phyloP scores from a whole-genome alignment of 371 early-diverging fungal species.

The Rhizopus arrhizus region DNA sequence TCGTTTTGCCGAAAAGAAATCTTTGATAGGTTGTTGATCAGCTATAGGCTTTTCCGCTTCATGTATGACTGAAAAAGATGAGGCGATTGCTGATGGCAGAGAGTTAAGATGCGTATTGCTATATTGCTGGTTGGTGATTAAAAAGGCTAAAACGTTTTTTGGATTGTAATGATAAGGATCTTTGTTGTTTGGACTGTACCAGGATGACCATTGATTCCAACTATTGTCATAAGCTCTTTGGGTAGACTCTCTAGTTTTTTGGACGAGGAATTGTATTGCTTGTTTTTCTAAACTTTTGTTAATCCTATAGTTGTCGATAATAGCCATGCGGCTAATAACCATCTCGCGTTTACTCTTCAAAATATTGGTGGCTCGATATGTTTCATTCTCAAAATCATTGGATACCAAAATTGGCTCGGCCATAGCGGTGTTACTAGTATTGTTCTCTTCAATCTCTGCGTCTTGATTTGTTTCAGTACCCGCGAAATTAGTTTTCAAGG shows the following conservation, averaged over 20 bases:
- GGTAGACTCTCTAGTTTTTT: not conserved
- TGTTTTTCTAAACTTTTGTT: constrained; percentile 4
- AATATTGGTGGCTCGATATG: not conserved
- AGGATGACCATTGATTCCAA: not conserved
- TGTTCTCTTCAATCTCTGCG: constrained; percentile 6
- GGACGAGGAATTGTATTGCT: not conserved
- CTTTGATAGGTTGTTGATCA: not conserved
- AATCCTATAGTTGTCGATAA: constrained; percentile 17
- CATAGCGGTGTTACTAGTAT: constrained; percentile 26
- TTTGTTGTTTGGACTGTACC: too few relatives aligned
- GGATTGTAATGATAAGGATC: constrained; percentile 4
- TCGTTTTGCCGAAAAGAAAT: constrained; percentile 6
- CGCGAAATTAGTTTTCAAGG: constrained; percentile 35
- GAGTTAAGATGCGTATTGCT: constrained; percentile 2
- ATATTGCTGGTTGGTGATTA: not conserved
- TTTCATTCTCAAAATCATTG: constrained; percentile 10
- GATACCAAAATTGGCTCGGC: constrained; percentile 26
- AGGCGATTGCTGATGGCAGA: constrained; percentile 14
- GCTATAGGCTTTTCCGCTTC: not conserved
- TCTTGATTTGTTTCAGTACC: constrained; percentile 20
- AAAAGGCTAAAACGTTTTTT: not conserved
- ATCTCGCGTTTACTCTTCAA: constrained; percentile 3
- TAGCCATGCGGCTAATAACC: constrained; percentile 17
- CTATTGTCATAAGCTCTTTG: constrained; percentile 2
- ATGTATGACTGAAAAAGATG: constrained; percentile 6